A percentile compares a stretch with the other conserved stretches of the same genome.
Evolutionary conservation across 1,284 basidiomycete genomes (phyloP).

Genomic region (Volvariella volvacea): DNA sequence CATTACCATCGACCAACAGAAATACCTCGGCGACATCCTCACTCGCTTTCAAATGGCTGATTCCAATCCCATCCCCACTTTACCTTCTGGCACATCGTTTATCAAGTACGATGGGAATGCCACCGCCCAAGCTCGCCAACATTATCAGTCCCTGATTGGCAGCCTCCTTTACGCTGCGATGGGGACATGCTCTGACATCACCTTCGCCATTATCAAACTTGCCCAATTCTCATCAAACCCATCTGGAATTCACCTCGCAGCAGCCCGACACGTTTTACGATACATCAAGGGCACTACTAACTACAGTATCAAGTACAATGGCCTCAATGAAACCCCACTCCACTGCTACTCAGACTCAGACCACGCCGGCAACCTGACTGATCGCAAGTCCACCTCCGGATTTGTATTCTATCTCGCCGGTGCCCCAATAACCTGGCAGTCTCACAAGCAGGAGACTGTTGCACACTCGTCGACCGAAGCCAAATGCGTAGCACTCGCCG

Average conservation of each 20-base stretch:
- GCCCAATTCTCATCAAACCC: neutral
- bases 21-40: constrained; percentile 14
- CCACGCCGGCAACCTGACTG: neutral
- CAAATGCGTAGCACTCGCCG: constrained; percentile 10
- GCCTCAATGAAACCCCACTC: neutral
- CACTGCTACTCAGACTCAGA: constrained; percentile 7
- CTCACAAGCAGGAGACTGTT: constrained; percentile 12
- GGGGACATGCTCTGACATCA: neutral
- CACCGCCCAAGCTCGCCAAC: neutral
- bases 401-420: constrained; percentile 9
- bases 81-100: neutral
- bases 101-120: neutral
- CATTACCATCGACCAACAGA: constrained; percentile 11
- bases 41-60: constrained; percentile 10
- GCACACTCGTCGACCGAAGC: constrained; percentile 4
- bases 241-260: neutral
- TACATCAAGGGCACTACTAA: neutral
- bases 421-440: constrained; percentile 10
- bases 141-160: neutral
- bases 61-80: constrained; percentile 3
- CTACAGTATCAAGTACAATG: neutral
- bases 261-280: neutral
- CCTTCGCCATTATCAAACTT: neutral
- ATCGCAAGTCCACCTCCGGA: constrained; percentile 10
- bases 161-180: neutral